Percentiles rank a stretch among this genome's conserved stretches.
These are phyloP conservation scores for Gossypium schwendimanii DNA, from an alignment of 441 rosid species.

Conservation along the genomic window DNA sequence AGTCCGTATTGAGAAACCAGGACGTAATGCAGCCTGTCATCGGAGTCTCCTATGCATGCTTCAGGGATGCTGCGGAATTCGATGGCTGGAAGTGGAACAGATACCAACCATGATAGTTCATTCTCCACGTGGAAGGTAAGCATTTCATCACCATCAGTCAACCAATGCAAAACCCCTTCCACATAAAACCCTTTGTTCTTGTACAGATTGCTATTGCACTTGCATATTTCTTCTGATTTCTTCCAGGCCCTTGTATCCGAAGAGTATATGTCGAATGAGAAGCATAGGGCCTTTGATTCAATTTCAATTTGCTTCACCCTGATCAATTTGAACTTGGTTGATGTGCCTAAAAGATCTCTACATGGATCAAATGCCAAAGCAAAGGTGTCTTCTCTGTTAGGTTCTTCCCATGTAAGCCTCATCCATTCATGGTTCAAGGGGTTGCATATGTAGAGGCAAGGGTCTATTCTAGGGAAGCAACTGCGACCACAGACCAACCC, in stretches of 20 bases:
- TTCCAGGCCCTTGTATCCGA: conserved; percentile 24
- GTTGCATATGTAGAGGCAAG: conserved; percentile 35
- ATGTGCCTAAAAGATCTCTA: conserved; percentile 7
- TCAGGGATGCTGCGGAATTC: conserved; percentile 18
- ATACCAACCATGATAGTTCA: conserved; percentile 28
- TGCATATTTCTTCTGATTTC: conserved; percentile 29
- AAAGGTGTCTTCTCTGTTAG: conserved; percentile 21
- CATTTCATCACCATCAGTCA: conserved; percentile 27
- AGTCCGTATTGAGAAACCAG: conserved; percentile 29
- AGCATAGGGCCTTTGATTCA: conserved; percentile 9
- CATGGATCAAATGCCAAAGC: conserved; percentile 34
- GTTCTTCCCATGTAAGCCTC: conserved; percentile 23
- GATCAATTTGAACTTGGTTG: conserved; percentile 28
- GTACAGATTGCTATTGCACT: conserved; percentile 14
- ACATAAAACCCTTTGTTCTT: conserved; percentile 30
- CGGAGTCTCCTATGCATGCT: conserved; percentile 34
- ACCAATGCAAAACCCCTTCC: conserved; percentile 36
- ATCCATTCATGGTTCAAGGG: conserved; percentile 32
- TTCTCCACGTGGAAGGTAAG: conserved; percentile 26
- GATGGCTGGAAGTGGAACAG: conserved; percentile 26
- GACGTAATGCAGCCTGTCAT: conserved; percentile 22
- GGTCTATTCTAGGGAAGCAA: conserved; percentile 25
- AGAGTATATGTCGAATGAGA: conserved; percentile 26
- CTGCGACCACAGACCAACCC: conserved; percentile 33
- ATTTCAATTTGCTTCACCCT: conserved; percentile 16